Evolutionary conservation across 2,329 filamentous ascomycete genomes (phyloP), one percentile per base, ranked within the genome.

Genomic region (Teratosphaeria zuluensis): DNA sequence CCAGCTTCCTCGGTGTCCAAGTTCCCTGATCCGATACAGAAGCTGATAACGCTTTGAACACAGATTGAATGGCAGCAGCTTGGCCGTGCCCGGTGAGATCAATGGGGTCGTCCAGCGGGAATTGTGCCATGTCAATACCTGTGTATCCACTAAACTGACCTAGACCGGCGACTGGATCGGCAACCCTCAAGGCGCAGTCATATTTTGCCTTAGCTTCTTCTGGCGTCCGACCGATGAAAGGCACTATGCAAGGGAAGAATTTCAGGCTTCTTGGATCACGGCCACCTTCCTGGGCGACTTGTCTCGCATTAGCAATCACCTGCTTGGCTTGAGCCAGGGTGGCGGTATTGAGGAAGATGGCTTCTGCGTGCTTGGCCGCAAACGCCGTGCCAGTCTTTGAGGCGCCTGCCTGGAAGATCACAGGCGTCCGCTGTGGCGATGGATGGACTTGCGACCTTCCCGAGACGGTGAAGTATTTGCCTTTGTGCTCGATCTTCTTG

Each of bases 71-170:
- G 4, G 51, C 51, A 14, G 51, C 51, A 52, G 21, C 14, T 31
- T 31, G 21, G 35, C 12, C 35, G n/a, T 42, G 35, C 4, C 5
- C 5, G 4, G 12, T 12, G n/a, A 42, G 35, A 12, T 52, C 51
- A 31, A 52, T 52, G 3, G 51, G 16, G 66, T 87, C 79, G 51
- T 87, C 84, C 31, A 87, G 84, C 0, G 74, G 79, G 62, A 86
- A 87, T 51, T 78, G 73, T 8, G 78, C 75, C 31, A 87, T 73
- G 67, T 88, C 82, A 53, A 86, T 84, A 0, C 84, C 87, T 0
- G 87, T 89, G 86, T 87, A 90, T 1, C 87, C 87, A 21, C 86
- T 85, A 64, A 90, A 90, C 19, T 90, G 71, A 1, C 86, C 84
- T 58, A 89, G 68, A 0, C 86, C 87, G 1, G 87, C 87, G 63